These are phyloP conservation scores for Gastrolobium villosum DNA, from an alignment of 306 rosid species.

Conservation along the genomic window DNA sequence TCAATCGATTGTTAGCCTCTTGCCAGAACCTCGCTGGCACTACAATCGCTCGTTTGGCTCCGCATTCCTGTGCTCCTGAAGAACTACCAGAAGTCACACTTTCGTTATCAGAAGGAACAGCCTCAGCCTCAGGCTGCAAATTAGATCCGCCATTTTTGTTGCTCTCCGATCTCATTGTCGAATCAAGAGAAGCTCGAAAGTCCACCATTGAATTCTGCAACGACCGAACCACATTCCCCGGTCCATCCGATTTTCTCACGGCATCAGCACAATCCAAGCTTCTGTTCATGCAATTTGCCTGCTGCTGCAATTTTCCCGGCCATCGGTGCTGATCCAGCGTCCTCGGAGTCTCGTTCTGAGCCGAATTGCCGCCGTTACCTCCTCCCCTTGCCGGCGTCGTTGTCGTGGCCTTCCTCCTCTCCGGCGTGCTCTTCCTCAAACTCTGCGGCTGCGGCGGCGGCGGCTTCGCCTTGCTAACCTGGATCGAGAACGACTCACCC, in stretches of 20 bases:
- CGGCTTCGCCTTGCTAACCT: slow-evolving; percentile 77
- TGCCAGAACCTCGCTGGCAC: slow-evolving; percentile 82
- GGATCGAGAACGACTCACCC: slow-evolving; percentile 88
- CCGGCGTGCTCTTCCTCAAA: slow-evolving; percentile 77
- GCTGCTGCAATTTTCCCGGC: slow-evolving; percentile 63
- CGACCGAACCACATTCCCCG: slow-evolving; percentile 67
- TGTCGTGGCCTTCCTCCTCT: slow-evolving; percentile 69
- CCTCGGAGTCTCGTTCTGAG: slow-evolving; percentile 68
- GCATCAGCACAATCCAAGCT: slow-evolving; percentile 71
- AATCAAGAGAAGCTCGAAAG: slow-evolving; percentile 52
- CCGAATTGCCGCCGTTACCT: slow-evolving; percentile 47
- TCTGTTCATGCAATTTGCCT: slow-evolving; percentile 61
- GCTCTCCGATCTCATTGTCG: slow-evolving; percentile 53
- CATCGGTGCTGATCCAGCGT: slow-evolving; percentile 76
- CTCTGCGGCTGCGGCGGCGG: slow-evolving; percentile 60
- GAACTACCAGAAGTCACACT: slow-evolving; percentile 79
- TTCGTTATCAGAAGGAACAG: slow-evolving; percentile 71
- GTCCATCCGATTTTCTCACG: slow-evolving; percentile 54
- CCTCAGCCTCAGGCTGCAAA: slow-evolving; percentile 41
- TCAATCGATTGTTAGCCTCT: slow-evolving; percentile 66
- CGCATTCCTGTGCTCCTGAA: slow-evolving; percentile 55
- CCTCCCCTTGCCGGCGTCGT: slow-evolving; percentile 53
- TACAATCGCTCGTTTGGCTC: slow-evolving; percentile 53
- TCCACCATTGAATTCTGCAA: slow-evolving; percentile 66
- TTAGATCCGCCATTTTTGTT: slow-evolving; percentile 62